Evolutionary conservation across 495 filamentous ascomycete species (phyloP).

Genomic region (Extremus antarcticus): DNA sequence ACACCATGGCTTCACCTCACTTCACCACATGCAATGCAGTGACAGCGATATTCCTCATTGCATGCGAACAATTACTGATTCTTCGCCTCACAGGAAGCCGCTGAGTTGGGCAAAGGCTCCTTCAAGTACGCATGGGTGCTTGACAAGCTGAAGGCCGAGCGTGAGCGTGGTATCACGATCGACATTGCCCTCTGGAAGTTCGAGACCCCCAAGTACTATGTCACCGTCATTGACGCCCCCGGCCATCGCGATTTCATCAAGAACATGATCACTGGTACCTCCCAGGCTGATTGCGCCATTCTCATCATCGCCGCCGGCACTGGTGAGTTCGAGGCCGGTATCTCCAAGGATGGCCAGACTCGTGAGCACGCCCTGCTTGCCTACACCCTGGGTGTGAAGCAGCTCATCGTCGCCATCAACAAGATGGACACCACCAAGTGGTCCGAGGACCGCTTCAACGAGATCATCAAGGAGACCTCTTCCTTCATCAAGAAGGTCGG

Average conservation of each 20-base stretch:
- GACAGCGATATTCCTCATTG: neutral
- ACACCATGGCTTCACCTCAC: neutral
- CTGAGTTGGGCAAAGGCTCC: constrained; percentile 98
- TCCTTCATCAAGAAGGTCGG: constrained; percentile 99
- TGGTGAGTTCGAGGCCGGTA: constrained; percentile 99
- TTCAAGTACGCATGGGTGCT: constrained; percentile 99
- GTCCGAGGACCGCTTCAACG: constrained; percentile 89
- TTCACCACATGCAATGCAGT: neutral
- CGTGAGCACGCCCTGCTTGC: constrained; percentile 99
- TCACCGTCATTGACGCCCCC: constrained; percentile 62
- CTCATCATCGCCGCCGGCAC: constrained; percentile 99
- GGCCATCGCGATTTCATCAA: constrained; percentile 99
- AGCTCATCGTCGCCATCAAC: constrained; percentile 99
- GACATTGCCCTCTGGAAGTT: constrained; percentile 99
- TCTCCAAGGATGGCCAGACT: constrained; percentile 99
- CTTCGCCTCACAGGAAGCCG: constrained; percentile 62
- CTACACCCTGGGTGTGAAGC: constrained; percentile 99
- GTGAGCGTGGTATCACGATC: constrained; percentile 99
- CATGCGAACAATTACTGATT: constrained; percentile 30
- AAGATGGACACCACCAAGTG: constrained; percentile 99
- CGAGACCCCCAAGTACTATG: constrained; percentile 96
- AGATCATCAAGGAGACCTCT: constrained; percentile 99
- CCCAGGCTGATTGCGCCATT: constrained; percentile 98
- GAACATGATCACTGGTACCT: constrained; percentile 99
- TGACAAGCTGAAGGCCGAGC: constrained; percentile 99